These are phyloP conservation scores for Chlamydomonas sp. DNA, from an alignment of 139 green algal genomes.

Conservation along the genomic window DNA sequence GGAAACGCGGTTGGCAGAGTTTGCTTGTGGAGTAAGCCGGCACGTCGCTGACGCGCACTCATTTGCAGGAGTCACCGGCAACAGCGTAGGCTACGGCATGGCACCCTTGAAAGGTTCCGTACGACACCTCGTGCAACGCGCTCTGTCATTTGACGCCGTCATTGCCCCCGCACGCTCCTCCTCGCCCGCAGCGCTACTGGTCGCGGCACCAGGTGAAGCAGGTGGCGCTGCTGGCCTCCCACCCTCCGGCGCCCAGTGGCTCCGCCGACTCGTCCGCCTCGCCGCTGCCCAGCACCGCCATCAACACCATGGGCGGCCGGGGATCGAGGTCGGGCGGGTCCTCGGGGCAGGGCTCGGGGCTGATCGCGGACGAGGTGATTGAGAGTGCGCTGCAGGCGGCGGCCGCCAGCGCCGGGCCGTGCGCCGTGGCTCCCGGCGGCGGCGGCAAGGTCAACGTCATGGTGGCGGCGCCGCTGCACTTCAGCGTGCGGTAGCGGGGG, in stretches of 20 bases:
- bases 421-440: neutral
- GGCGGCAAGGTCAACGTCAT: neutral
- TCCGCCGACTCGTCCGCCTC: neutral
- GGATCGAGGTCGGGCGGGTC: too few species aligned
- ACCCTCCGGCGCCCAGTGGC: neutral
- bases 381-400: neutral
- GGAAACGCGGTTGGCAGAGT: neutral
- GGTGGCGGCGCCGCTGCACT: slow-evolving; percentile 18
- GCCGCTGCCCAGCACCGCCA: neutral
- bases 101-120: too few species aligned
- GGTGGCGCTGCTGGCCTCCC: neutral
- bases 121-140: too few species aligned
- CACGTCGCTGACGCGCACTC: neutral
- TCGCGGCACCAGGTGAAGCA: slow-evolving; percentile 1
- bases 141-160: too few species aligned
- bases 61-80: neutral
- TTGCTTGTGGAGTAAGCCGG: neutral
- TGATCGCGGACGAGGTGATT: neutral
- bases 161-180: too few species aligned
- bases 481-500: neutral
- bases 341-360: too few species aligned
- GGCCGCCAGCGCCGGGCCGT: neutral
- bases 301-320: neutral
- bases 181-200: neutral
- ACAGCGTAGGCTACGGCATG: too few species aligned